These are phyloP conservation scores for Ceratobasidium sp. DNA, from an alignment of 1,284 basidiomycete genomes.

Conservation along the genomic window DNA sequence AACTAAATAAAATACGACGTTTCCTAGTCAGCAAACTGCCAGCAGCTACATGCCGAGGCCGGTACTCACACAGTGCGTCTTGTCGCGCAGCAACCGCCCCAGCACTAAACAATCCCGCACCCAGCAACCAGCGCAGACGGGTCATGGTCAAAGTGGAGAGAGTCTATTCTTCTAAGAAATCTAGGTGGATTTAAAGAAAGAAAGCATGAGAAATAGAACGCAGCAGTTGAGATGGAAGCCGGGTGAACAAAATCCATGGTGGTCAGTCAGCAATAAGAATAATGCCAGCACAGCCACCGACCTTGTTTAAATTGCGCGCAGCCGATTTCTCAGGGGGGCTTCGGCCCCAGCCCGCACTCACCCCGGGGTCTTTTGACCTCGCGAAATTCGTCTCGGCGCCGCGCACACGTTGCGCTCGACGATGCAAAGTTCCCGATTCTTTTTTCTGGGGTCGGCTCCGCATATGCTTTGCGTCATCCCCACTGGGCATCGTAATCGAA, in stretches of 20 bases:
- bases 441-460: too few relatives aligned
- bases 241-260: neutral
- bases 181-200: neutral
- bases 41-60: neutral
- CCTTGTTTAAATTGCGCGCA: slow-evolving; percentile 9
- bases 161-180: slow-evolving; percentile 3
- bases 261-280: slow-evolving; percentile 1
- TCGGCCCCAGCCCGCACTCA: neutral
- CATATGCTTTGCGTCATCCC: too few relatives aligned
- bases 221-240: slow-evolving; percentile 18
- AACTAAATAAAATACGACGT: slow-evolving; percentile 52
- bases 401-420: slow-evolving; percentile 7
- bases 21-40: neutral
- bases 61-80: slow-evolving; percentile 16
- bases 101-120: slow-evolving; percentile 12
- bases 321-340: neutral
- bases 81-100: neutral
- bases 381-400: neutral
- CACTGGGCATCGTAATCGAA: too few relatives aligned
- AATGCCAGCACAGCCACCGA: slow-evolving; percentile 25
- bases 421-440: neutral
- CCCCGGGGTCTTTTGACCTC: slow-evolving; percentile 2
- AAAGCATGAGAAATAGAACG: slow-evolving; percentile 13
- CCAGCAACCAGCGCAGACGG: slow-evolving; percentile 18
- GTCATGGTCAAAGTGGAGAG: neutral